A percentile compares a stretch with the other conserved stretches of the same genome.
Evolutionary conservation across 768 basidiomycete genomes (phyloP).

Genomic region (Asterophora lycoperdoides): DNA sequence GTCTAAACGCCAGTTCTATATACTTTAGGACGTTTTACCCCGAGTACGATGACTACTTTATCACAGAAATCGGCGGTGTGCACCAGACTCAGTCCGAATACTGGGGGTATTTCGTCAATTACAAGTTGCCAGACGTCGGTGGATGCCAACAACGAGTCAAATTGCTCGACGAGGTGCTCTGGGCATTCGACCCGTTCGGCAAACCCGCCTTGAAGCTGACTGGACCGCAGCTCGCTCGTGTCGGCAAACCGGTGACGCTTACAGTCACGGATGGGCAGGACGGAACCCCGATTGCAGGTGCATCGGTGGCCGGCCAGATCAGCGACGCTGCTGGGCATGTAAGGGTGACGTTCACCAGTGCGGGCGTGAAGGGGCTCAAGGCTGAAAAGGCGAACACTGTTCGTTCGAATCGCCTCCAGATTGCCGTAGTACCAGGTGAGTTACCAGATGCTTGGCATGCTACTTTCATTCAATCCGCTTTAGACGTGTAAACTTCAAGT

Average conservation of each 20-base stretch:
- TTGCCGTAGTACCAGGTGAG: conserved; percentile 11
- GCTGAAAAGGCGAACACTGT: conserved; percentile 30
- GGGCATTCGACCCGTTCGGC: conserved; percentile 12
- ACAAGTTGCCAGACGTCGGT: conserved; percentile 4
- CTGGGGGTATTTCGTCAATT: conserved; percentile 11
- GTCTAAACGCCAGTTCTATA: conserved; percentile 1
- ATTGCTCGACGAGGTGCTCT: conserved; percentile 10
- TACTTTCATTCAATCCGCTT: too few species aligned
- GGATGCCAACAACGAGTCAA: conserved; percentile 14
- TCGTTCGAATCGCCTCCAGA: conserved; percentile 26
- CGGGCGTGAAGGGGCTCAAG: conserved; percentile 26
- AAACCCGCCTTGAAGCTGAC: conserved; percentile 28
- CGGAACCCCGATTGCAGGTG: conserved; percentile 29
- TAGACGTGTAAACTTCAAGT: too few species aligned
- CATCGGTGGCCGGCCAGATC: conserved; percentile 21
- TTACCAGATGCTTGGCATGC: background rate
- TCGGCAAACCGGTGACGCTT: conserved; percentile 25
- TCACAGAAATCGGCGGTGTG: conserved; percentile 33
- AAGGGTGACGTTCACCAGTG: conserved; percentile 21
- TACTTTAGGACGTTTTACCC: conserved; percentile 31
- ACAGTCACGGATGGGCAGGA: conserved; percentile 36
- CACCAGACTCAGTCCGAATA: conserved; percentile 25
- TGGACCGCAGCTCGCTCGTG: conserved; percentile 30
- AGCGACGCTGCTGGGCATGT: conserved; percentile 27
- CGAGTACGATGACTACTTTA: conserved; percentile 40